A percentile compares a stretch with the other conserved stretches of the same genome.
Evolutionary conservation across 352 stramenopile genomes (phyloP).

Genomic region (Peronosclerospora sorghi): DNA sequence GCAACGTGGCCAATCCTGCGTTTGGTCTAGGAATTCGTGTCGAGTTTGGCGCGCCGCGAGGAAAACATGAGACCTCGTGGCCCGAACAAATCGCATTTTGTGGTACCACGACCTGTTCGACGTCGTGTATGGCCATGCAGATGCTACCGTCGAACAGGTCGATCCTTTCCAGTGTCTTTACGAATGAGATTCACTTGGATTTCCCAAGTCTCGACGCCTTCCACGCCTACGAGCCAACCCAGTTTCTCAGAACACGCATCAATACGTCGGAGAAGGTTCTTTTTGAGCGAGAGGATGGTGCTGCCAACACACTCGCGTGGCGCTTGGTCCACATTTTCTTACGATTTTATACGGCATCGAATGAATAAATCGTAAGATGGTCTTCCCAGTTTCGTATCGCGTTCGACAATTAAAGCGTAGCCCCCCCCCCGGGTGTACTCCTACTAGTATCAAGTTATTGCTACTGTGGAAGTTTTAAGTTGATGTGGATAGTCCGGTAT

Average conservation of each 20-base stretch:
- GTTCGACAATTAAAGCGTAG: no score
- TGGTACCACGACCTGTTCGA: constrained; percentile 33
- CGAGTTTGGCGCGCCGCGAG: constrained; percentile 16
- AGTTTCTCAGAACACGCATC: constrained; percentile 17
- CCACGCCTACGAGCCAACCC: constrained; percentile 22
- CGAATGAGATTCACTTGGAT: constrained; percentile 30
- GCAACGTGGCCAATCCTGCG: constrained; percentile 21
- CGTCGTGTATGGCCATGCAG: constrained; percentile 49
- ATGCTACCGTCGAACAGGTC: constrained; percentile 26
- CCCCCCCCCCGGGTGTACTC: no score
- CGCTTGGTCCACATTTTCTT: constrained; percentile 24
- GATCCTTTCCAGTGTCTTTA: constrained; percentile 36
- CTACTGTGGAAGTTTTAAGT: no score
- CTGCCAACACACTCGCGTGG: constrained; percentile 24
- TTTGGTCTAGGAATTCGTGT: constrained; percentile 41
- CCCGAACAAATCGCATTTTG: constrained; percentile 36
- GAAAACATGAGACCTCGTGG: constrained; percentile 12
- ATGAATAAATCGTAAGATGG: not conserved
- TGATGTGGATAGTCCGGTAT: no score
- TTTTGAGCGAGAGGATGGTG: constrained; percentile 20
- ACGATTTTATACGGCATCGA: constrained; percentile 11
- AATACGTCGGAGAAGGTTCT: constrained; percentile 2
- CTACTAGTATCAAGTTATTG: no score
- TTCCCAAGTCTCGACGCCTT: constrained; percentile 32
- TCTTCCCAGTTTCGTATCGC: no score